Evolutionary conservation across 768 basidiomycete genomes (phyloP).

Genomic region (Suillus occidentalis): DNA sequence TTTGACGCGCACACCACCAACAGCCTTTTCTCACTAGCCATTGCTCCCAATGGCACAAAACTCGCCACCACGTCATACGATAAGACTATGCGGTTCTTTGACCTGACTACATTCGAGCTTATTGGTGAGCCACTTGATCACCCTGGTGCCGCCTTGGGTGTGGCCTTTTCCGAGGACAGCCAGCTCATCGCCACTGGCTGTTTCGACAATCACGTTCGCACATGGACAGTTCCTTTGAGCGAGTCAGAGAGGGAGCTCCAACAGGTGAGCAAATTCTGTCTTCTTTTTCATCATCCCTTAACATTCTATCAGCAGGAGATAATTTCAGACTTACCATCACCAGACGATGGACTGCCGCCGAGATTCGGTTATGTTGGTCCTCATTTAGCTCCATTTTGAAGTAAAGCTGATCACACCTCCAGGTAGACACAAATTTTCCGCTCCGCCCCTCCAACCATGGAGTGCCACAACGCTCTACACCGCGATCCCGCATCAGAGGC

Average conservation of each 20-base stretch:
- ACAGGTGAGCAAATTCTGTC: neutral
- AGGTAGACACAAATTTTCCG: neutral
- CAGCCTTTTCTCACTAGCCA: neutral
- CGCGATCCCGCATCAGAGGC: neutral
- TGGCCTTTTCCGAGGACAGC: neutral
- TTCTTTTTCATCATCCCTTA: neutral
- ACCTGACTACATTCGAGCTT: neutral
- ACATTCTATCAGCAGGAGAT: neutral
- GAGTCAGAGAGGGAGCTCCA: neutral
- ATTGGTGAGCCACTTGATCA: neutral
- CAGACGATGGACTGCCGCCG: neutral
- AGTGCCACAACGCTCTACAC: neutral
- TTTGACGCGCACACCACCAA: neutral
- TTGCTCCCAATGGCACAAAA: neutral
- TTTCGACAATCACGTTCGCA: neutral
- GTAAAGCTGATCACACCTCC: neutral
- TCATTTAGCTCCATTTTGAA: neutral
- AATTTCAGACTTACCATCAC: neutral
- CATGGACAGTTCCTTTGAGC: neutral
- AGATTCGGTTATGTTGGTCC: neutral
- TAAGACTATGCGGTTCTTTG: neutral
- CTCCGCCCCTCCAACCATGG: neutral
- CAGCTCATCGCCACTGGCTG: neutral
- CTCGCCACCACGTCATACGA: neutral
- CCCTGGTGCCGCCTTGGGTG: neutral